A percentile compares a stretch with the other conserved stretches of the same genome.
phyloP scores from a whole-genome alignment of 306 rosid species.

The Lathyrus sativus region DNA sequence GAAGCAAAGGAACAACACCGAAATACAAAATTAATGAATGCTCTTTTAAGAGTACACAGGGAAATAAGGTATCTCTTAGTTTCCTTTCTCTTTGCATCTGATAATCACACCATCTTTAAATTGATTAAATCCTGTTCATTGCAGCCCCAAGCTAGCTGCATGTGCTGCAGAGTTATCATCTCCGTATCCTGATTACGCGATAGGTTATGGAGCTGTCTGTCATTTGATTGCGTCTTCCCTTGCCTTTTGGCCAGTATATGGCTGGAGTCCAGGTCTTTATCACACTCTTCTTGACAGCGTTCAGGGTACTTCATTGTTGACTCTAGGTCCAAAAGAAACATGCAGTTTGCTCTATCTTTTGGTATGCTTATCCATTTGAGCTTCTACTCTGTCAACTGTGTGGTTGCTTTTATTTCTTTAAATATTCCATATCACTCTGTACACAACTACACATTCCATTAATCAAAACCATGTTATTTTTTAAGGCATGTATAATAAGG shows the following conservation, averaged over 20 bases:
- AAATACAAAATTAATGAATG: conserved; percentile 86
- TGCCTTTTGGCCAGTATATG: conserved; percentile 93
- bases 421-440: background rate
- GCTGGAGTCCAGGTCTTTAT: conserved; percentile 97
- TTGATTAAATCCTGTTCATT: conserved; percentile 43
- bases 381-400: conserved; percentile 11
- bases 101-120: conserved; percentile 32
- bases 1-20: conserved; percentile 94
- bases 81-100: conserved; percentile 35
- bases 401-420: conserved; percentile 19
- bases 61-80: conserved; percentile 74
- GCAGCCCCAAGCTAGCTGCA: conserved; percentile 95
- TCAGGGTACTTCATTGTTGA: conserved; percentile 70
- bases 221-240: conserved; percentile 84
- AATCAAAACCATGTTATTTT: conserved; percentile 12
- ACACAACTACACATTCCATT: background rate
- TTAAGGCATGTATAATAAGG: conserved; percentile 19
- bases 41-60: conserved; percentile 83
- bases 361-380: conserved; percentile 57
- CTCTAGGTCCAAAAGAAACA: conserved; percentile 95
- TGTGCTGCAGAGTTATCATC: conserved; percentile 79
- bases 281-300: conserved; percentile 77
- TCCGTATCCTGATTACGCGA: conserved; percentile 78
- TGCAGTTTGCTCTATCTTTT: conserved; percentile 91
- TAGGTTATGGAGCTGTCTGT: conserved; percentile 96